phyloP scores from a whole-genome alignment of 768 basidiomycete species.

The Mycena vitilis region DNA sequence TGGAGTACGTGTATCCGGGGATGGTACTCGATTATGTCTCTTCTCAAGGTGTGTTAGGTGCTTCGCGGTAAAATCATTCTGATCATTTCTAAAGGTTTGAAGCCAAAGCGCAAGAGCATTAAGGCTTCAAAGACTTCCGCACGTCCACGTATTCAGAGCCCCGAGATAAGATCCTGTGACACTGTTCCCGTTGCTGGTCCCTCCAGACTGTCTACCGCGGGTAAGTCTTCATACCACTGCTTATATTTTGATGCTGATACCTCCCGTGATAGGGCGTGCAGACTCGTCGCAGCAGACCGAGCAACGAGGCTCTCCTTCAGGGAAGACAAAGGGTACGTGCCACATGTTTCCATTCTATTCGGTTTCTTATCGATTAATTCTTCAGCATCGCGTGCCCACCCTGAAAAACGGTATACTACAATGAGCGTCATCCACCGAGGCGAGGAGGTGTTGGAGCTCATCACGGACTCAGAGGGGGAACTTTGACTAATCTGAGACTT shows the following conservation, averaged over 20 bases:
- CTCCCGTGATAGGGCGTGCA: neutral
- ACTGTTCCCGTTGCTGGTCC: too few relatives aligned
- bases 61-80: neutral
- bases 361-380: neutral
- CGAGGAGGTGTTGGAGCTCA: slow-evolving; percentile 13
- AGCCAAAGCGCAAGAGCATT: too few relatives aligned
- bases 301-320: neutral
- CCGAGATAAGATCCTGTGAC: neutral
- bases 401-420: slow-evolving; percentile 13
- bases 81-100: neutral
- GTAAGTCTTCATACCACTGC: too few relatives aligned
- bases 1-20: slow-evolving; percentile 16
- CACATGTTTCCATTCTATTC: neutral
- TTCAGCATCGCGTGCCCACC: neutral
- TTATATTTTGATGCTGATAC: too few relatives aligned
- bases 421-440: slow-evolving; percentile 16
- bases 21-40: slow-evolving; percentile 20
- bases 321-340: neutral
- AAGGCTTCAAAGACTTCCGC: too few relatives aligned
- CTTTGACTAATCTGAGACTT: slow-evolving; percentile 2
- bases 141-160: too few relatives aligned
- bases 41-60: neutral
- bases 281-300: neutral
- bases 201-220: too few relatives aligned
- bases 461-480: slow-evolving; percentile 2